Base-by-base conservation (phyloP, 2,329 filamentous ascomycete species). In the Orbilia quercus region DNA sequence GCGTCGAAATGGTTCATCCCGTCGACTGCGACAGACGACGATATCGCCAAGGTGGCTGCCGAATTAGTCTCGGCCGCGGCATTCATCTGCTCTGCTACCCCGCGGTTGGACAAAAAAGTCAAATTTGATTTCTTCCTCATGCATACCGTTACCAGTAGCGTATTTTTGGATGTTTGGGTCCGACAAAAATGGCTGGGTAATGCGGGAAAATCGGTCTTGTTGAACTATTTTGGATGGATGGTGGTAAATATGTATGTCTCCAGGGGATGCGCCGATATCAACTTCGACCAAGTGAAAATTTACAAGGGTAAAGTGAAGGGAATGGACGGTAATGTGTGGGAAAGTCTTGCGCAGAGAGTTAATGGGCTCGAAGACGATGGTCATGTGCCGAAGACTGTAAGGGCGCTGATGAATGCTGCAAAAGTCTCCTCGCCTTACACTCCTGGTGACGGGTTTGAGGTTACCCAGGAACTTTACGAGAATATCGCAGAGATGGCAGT, bases 71-170 rank as follows among this genome's bases (percentile, higher is more conserved):
- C 65, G 23, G 40, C 51, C n/a, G 54, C 72, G 81, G 85, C 83
- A 0, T 87, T 85, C 78, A 87, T 84, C 77, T 84, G 85, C n/a
- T 82, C 80, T 0, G 86, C 89, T 0, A 87, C 91, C 0, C 85
- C 91, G 76, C 83, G 85, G 28, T 86, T 86, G 0, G 83, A 84
- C 0, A 90, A 92, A 79, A 80, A 84, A 20, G 83, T 89, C 54
- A 92, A 90, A 79, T 88, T 91, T 79, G 93, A 96, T 79, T 97
- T 97, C 80, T 95, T 89, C 82, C 76, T 87, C 63, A 92, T 93
- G 77, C 93, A 97, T 80, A 87, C 88, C 77, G 82, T 94, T 76
- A 97, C 90, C 78, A 83, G 84, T 9, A 89, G 89, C n/a, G 87
- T 96, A 76, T 95, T 94, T 82, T 84, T 91, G 75, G 83, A 84